Base-by-base conservation (phyloP, 1,139 yeast genomes). In the Kluyveromyces sp. region DNA sequence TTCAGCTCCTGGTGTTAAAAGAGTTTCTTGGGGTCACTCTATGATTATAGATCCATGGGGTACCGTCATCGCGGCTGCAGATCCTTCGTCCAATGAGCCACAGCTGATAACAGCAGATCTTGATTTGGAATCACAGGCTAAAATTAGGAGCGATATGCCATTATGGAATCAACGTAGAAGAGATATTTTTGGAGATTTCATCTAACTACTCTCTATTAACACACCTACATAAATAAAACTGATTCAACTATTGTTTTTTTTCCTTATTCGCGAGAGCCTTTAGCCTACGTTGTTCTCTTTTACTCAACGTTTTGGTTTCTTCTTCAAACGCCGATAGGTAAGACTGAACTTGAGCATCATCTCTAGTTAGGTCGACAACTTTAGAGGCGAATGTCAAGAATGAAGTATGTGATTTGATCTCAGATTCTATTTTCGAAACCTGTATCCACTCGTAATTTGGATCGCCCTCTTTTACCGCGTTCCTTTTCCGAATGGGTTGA, bases 41-140 rank as follows among this genome's bases (percentile, higher is more conserved):
- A 69, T 90, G 55, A 79, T 90, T 7, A 77, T 90, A 25, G 94
- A 86, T 56, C 97, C 97, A 0, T 88, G 96, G 95, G 97, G 98
- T 1, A 74, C 79, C 0, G 73, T 88, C 1, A 53, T 92, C 1
- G 83, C 86, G 0, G 78, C 81, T 53, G 64, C 73, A 4, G 82
- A 78, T 52, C 61, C 69, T 3, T 70, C 66, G 41, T 66, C 61
- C 4, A 74, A 73, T 7, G 66, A 63, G 6, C 79, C 83, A 0
- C 81, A 81, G 49, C 60, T 89, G 27, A 73, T 82, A 27, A 66
- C 74, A 8, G 95, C 94, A 0, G 95, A 88, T 46, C 70, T 92
- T 41, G 89, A 87, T 55, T 60, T 75, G 35, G 73, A 67, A 0
- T 58, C 64, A 8, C 60, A 87, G 34, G 64, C 70, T 3, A 67